A percentile compares a stretch with the other conserved stretches of the same genome.
phyloP scores from a whole-genome alignment of 352 stramenopile genomes.

The Aphanomyces cochlioides region DNA sequence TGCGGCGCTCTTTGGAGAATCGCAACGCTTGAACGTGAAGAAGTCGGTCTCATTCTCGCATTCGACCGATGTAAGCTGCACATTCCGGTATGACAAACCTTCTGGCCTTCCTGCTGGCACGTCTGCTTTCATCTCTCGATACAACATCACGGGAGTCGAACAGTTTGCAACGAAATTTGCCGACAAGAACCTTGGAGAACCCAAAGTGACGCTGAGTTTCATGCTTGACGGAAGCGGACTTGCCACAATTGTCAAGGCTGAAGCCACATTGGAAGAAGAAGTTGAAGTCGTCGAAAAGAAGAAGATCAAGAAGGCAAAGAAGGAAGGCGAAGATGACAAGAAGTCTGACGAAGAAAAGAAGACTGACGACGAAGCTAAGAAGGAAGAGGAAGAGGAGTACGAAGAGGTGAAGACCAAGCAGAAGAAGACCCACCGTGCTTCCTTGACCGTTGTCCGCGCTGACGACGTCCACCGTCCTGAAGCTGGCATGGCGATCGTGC shows the following conservation, averaged over 20 bases:
- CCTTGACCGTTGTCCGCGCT: conserved; percentile 52
- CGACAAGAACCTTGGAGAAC: conserved; percentile 84
- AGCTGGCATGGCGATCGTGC: conserved; percentile 50
- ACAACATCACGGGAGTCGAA: conserved; percentile 91
- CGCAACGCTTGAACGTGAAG: conserved; percentile 81
- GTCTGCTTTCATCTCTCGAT: conserved; percentile 81
- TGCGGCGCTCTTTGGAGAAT: conserved; percentile 87
- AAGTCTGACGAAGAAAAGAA: conserved; percentile 32
- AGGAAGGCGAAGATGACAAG: conserved; percentile 45
- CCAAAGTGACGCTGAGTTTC: conserved; percentile 94
- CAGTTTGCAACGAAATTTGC: conserved; percentile 84
- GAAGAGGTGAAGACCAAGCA: conserved; percentile 86
- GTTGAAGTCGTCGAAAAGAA: conserved; percentile 48
- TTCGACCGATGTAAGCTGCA: conserved; percentile 86
- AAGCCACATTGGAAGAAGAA: conserved; percentile 88
- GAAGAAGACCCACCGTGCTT: conserved; percentile 81
- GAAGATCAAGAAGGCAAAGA: conserved; percentile 37
- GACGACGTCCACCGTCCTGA: conserved; percentile 31
- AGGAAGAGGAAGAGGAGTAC: conserved; percentile 39
- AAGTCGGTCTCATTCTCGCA: conserved; percentile 95
- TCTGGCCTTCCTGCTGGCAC: conserved; percentile 66
- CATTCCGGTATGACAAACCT: conserved; percentile 89
- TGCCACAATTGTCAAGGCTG: conserved; percentile 87
- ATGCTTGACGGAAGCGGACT: conserved; percentile 91
- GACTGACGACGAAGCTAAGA: conserved; percentile 43